Evolutionary conservation across 1,284 basidiomycete species (phyloP), one percentile per base, ranked within the genome.

Genomic region (Cystobasidium slooffiae): DNA sequence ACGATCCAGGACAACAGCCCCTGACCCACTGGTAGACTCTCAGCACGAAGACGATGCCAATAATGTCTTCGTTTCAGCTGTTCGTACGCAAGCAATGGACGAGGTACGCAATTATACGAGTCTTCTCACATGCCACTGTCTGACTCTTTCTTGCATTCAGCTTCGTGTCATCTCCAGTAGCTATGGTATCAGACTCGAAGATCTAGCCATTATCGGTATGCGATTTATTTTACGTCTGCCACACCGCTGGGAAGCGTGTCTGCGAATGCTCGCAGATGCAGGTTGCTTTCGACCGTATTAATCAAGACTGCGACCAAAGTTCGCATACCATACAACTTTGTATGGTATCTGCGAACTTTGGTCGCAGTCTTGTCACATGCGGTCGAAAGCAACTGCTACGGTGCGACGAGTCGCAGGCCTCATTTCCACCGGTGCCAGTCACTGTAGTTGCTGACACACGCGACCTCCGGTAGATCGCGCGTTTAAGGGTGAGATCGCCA

Each of bases 1-100:
- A 10, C 44, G 67, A 8, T 92, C 66, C 91, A 91, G 82, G 90
- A 91, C 79, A 87, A 91, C 47, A 88, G 89, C 4, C 82, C 91
- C 44, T 89, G 89, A 3, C 89, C 89, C 6, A 0, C 12, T 74
- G 12, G 68, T 52, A 0, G 90, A 91, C 76, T 87, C 88, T 77
- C 82, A 91, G 81, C 87, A 90, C 39, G 88, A 90, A 75, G 78
- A 80, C 37, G 62, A 65, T 44, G 51, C 37, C 4, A 85, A 81
- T 43, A 90, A 91, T 75, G 88, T 89, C 14, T 92, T 92, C 84
- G 83, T 92, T 73, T 91, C 92, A 75, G 90, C 91, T 6, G 84
- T 92, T 58, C 84, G 90, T 51, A 90, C 89, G 5, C 88, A 89
- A 61, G 91, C 91, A 6, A 91, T 92, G 89, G 91, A 92, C 79